These are phyloP conservation scores for Alternaria viburni DNA, from an alignment of 2,329 filamentous ascomycete genomes.

Conservation along the genomic window DNA sequence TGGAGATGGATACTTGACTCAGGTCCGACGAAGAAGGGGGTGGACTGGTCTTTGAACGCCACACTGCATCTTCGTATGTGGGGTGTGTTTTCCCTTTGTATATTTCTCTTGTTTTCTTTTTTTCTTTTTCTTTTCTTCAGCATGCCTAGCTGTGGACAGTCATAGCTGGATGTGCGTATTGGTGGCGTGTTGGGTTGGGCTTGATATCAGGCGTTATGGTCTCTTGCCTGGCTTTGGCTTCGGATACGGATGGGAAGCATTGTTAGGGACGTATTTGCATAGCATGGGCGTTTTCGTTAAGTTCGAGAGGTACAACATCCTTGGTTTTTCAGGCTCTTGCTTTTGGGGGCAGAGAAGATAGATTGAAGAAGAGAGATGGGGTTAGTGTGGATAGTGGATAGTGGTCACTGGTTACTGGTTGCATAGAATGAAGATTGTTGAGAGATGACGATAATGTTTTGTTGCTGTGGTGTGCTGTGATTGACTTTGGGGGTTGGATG, in stretches of 20 bases:
- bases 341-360: too few relatives aligned
- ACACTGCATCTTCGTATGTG: background rate
- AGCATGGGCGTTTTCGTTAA: slow-evolving; percentile 1
- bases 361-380: too few relatives aligned
- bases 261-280: background rate
- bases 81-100: background rate
- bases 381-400: background rate
- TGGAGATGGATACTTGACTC: slow-evolving; percentile 10
- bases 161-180: too few relatives aligned
- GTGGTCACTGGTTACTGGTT: background rate
- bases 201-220: background rate
- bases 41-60: slow-evolving; percentile 22
- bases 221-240: background rate
- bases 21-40: slow-evolving; percentile 19
- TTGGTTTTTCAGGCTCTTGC: too few relatives aligned
- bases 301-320: too few relatives aligned
- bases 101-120: background rate
- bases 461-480: background rate
- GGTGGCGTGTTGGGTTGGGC: too few relatives aligned
- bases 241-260: background rate
- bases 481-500: background rate
- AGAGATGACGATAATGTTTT: rapidly evolving
- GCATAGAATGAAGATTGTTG: background rate
- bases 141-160: too few relatives aligned
- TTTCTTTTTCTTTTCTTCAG: too few relatives aligned